Base-by-base conservation (phyloP, 768 basidiomycete genomes). In the Xerocomellus dryophilus region DNA sequence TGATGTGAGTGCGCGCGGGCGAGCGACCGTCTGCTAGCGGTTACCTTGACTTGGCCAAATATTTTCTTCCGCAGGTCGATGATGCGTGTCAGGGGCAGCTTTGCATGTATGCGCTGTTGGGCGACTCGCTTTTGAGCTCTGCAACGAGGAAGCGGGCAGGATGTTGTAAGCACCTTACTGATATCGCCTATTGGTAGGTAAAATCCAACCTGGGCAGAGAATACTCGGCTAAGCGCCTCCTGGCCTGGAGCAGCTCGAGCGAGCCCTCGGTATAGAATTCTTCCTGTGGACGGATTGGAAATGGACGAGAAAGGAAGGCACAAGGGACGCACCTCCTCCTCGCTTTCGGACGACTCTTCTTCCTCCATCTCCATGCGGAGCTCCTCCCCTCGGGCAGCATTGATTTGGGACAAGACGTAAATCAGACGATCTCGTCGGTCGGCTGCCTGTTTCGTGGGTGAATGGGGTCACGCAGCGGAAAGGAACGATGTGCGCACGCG, bases 191-290 rank as follows among this genome's bases (percentile, higher is more conserved):
- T 77, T 64, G 73, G 73, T 71, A 80, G 77, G 70, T 76, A 76
- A 82, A 83, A 82, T 81, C 82, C 74, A 81, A 97, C 95, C 93
- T 91, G 74, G 90, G 89, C 61, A 98, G 79, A 67, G 97, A 98
- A 75, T 85, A 98, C 71, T 93, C 90, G 53, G 95, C 95, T 66
- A 98, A 82, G 61, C 78, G 82, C 69, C 89, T 79, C 59, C 97
- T 82, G 35, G 93, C 86, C 66, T 89, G 85, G 46, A 97, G 77
- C 54, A 99, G 80, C 61, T 91, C 92, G 20, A 93, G 77, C 5
- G 92, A 85, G 7, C 97, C 96, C 23, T 88, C 88, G 7, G 95
- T 88, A 70, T 95, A 98, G 76, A 98, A 99, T 67, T 99, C 97
- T 68, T 91, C 87, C 85, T 93, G 64, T 34, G 65, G 45, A 41